Evolutionary conservation across 2,329 filamentous ascomycete species (phyloP), one percentile per base, ranked within the genome.

Genomic region (Microsporum ferrugineum): DNA sequence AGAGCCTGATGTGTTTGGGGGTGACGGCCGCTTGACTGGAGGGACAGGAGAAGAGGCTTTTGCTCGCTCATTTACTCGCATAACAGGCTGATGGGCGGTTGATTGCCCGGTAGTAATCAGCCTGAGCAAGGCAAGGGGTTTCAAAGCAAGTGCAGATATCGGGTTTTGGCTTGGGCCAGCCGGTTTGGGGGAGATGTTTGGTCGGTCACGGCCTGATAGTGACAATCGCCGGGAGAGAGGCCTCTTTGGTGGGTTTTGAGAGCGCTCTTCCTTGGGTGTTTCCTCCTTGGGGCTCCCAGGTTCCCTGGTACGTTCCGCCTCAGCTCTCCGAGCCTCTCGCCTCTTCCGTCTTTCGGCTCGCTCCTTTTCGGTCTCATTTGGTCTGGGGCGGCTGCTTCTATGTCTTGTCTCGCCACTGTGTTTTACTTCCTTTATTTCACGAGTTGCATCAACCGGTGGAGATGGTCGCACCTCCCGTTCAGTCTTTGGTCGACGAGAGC

Each of bases 101-200:
- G 74, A 75, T 47, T 75, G 69, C n/a, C 73, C 76, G 14, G 70
- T 70, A 14, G 70, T 71, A 67, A 76, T 72, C 33, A 60, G 63
- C 49, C 65, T 69, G 14, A 66, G 60, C 72, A 75, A 53, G 3
- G 61, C 60, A 53, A 64, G 60, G 3, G 64, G 63, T 47, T 64
- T 69, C 58, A 59, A 65, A 58, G 59, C 66, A 51, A 63, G 63
- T 36, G 62, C 57, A 60, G 61, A 64, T 57, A 64, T 59, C 49
- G 5, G 59, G 62, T 69, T 72, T 3, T 73, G 71, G 5, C 71
- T 70, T 12, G 69, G 67, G 23, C 65, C 64, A 45, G 59, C 36
- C 47, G 38, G 8, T 47, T 47, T 41, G 14, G 34, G 1, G 69
- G 68, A 34, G 68, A 66, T 5, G 66, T 67, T 12, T 5, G 57